Conservation (phyloP, 73 alveolate species). For the Paramecium bursaria region DNA sequence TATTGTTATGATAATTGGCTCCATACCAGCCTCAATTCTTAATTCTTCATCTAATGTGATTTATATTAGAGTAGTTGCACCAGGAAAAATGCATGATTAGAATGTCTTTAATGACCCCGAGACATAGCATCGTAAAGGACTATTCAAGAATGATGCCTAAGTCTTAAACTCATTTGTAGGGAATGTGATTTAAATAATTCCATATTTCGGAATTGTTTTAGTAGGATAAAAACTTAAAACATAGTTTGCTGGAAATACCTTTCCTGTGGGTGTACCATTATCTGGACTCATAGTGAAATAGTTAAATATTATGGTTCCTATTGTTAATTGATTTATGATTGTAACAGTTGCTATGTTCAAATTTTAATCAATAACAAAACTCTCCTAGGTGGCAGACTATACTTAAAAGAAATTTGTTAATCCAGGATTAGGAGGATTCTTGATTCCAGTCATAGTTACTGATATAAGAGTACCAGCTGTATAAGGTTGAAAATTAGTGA, state of each 20-base stretch:
- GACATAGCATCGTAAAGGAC: background rate
- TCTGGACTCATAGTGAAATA: constrained; percentile 64
- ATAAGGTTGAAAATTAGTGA: constrained; percentile 3
- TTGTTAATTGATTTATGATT: constrained; percentile 27
- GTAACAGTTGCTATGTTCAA: constrained; percentile 41
- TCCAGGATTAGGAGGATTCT: constrained; percentile 67
- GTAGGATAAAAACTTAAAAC: constrained; percentile 61
- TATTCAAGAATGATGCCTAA: background rate
- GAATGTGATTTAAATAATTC: constrained; percentile 15
- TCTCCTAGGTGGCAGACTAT: constrained; percentile 39
- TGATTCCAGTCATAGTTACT: constrained; percentile 52
- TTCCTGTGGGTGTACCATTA: constrained; percentile 66
- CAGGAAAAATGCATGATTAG: background rate
- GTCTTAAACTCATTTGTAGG: constrained; percentile 16
- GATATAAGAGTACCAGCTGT: constrained; percentile 26
- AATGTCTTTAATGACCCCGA: constrained; percentile 61
- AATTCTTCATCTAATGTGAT: constrained; percentile 54
- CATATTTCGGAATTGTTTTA: constrained; percentile 51
- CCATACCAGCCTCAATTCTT: constrained; percentile 66
- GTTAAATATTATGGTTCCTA: constrained; percentile 58
- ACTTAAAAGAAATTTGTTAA: constrained; percentile 60
- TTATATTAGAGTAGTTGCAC: background rate
- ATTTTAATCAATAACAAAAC: constrained; percentile 36
- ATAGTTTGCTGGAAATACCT: constrained; percentile 66
- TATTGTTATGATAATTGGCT: constrained; percentile 60